Evolutionary conservation across 192 early-diverging fungal species (phyloP), one percentile per base, ranked within the genome.

Genomic region (Umbelopsis sp.): DNA sequence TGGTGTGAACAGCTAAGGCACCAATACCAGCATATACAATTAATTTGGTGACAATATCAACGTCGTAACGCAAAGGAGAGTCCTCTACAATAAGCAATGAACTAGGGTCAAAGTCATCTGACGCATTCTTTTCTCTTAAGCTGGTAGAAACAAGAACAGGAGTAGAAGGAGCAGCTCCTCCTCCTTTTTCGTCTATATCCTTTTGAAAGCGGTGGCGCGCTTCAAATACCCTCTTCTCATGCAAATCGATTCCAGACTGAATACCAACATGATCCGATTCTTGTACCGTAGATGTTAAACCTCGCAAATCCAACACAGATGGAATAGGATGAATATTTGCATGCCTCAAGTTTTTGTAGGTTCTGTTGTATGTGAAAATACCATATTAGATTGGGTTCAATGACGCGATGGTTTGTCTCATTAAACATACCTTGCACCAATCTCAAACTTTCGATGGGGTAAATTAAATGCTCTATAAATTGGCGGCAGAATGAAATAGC

Each of bases 11-110:
- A 21, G 83, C 85, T 20, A 84, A 45, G 15, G 75, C 79, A 20
- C 85, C 85, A 71, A 87, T 85, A 30, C 85, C 85, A 21, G 85
- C 83, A 79, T 87, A 87, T 9, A 87, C 85, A 49, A 87, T 83
- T 20, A 87, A 68, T 68, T 87, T 87, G 44, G 79, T 76, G n/a
- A 85, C 85, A 77, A 87, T 85, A 53, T 87, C 85, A 20, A 87
- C 78, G 71, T 87, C 85, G 47, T 85, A 85, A 10, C 85, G 71
- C 47, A 81, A 73, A 44, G 84, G 80, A n/a, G 75, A 71, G 20
- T 80, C 78, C 49, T 80, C 77, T 0, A 74, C 10, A 3, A 74
- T 67, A 13, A 78, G 49, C 21, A 77, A 45, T 15, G 37, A 64
- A 37, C 48, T 37, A 30, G 64, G 70, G 21, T 76, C 67, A 37